These are phyloP conservation scores for Durio zibethinus DNA, from an alignment of 345 rosid genomes.

Conservation along the genomic window DNA sequence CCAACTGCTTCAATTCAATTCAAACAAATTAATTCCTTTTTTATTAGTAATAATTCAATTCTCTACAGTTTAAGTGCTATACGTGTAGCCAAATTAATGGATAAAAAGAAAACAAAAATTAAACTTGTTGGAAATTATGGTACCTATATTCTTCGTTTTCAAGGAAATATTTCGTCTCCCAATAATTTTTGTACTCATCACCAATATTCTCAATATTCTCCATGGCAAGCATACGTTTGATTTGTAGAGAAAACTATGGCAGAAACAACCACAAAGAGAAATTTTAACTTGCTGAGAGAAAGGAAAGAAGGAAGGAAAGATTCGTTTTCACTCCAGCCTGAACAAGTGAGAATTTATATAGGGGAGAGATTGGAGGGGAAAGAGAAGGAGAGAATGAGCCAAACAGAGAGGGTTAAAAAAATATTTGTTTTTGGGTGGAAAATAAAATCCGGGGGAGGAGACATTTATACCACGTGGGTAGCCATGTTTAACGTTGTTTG, in stretches of 20 bases:
- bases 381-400: not conserved
- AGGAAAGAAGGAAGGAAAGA: not conserved
- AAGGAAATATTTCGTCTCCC: slow-evolving; percentile 57
- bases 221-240: not conserved
- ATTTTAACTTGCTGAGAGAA: not conserved
- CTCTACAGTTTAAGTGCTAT: too few species aligned
- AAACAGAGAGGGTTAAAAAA: not conserved
- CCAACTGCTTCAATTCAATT: slow-evolving; percentile 37
- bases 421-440: not conserved
- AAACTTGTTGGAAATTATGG: not conserved
- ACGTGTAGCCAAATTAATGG: too few species aligned
- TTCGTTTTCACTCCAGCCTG: not conserved
- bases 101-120: not conserved
- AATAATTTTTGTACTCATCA: slow-evolving; percentile 51
- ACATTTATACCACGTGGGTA: not conserved
- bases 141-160: slow-evolving; percentile 55
- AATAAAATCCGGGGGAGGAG: not conserved
- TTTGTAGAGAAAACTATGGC: not conserved
- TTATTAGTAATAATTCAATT: too few species aligned
- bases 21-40: not conserved
- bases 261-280: not conserved
- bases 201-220: slow-evolving; percentile 31
- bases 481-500: not conserved
- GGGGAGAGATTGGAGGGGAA: not conserved
- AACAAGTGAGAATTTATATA: not conserved